Evolutionary conservation across 495 filamentous ascomycete genomes (phyloP).

Genomic region (Neurospora tetraspora): DNA sequence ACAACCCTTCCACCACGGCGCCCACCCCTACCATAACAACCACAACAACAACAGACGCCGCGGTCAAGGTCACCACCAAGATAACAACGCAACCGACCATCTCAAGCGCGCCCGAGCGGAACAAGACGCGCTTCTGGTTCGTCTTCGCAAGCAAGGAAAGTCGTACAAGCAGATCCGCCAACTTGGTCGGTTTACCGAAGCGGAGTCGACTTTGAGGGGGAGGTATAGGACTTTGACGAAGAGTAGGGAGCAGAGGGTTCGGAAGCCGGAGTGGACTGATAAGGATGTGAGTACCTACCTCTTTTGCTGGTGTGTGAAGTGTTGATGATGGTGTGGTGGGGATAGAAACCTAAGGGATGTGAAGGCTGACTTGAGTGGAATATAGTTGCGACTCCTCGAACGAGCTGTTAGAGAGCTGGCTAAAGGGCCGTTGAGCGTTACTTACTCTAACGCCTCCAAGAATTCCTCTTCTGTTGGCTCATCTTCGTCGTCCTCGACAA

Average conservation of each 20-base stretch:
- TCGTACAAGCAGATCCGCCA: conserved; percentile 73
- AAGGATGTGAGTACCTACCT: conserved; percentile 78
- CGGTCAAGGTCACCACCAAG: background rate
- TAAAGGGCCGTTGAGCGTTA: background rate
- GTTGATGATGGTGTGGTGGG: background rate
- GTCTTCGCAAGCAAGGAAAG: conserved; percentile 51
- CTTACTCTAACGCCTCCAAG: background rate
- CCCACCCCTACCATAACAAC: background rate
- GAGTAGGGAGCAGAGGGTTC: conserved; percentile 56
- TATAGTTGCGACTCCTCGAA: conserved; percentile 41
- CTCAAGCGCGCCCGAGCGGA: conserved; percentile 1
- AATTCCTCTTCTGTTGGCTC: background rate
- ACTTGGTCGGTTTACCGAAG: conserved; percentile 56
- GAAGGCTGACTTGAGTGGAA: no score
- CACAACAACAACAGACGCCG: background rate
- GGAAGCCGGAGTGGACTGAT: conserved; percentile 68
- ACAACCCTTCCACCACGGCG: background rate
- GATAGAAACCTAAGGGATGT: no score
- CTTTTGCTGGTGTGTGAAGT: no score
- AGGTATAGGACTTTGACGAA: conserved; percentile 74
- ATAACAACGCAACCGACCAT: background rate
- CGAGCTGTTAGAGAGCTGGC: conserved; percentile 34
- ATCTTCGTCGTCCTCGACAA: background rate
- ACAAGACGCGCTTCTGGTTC: conserved; percentile 56
- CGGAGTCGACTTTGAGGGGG: conserved; percentile 81